Percentiles rank a stretch among this genome's conserved stretches.
phyloP scores from a whole-genome alignment of 345 rosid genomes.

The Brassica carinata region DNA sequence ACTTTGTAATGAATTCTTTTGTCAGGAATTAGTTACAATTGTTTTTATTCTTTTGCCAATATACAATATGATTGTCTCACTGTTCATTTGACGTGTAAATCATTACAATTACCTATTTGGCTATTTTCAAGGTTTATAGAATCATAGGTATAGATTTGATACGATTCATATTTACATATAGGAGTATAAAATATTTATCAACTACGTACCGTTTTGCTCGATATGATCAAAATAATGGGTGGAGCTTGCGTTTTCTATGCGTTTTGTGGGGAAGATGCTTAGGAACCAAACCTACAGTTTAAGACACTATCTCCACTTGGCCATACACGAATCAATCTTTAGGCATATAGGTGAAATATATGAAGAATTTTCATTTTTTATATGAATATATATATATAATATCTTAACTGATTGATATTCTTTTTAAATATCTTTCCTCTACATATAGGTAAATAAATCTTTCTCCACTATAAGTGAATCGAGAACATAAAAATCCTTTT shows the following conservation, averaged over 20 bases:
- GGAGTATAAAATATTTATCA: background rate
- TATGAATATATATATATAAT: background rate
- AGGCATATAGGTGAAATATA: background rate
- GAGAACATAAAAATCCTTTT: background rate
- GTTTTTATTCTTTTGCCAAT: background rate
- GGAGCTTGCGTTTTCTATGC: constrained; percentile 20
- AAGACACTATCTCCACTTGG: constrained; percentile 32
- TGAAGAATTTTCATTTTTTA: background rate
- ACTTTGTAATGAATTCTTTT: background rate
- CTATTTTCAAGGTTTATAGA: background rate
- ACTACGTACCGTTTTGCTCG: background rate
- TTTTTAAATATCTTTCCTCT: constrained; percentile 10
- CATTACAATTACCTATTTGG: background rate
- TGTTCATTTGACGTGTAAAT: background rate
- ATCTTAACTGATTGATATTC: constrained; percentile 5
- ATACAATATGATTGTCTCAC: background rate
- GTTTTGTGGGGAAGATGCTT: constrained; percentile 26
- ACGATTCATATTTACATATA: background rate
- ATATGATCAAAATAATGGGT: background rate
- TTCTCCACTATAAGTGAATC: background rate
- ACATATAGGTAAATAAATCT: constrained; percentile 2
- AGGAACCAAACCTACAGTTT: constrained; percentile 20
- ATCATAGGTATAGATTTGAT: background rate
- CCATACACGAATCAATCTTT: constrained; percentile 6
- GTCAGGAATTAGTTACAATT: background rate